A percentile compares a stretch with the other conserved stretches of the same genome.
These are phyloP conservation scores for Raddia guianensis DNA, from an alignment of 176 grass and related monocot species.

Conservation along the genomic window DNA sequence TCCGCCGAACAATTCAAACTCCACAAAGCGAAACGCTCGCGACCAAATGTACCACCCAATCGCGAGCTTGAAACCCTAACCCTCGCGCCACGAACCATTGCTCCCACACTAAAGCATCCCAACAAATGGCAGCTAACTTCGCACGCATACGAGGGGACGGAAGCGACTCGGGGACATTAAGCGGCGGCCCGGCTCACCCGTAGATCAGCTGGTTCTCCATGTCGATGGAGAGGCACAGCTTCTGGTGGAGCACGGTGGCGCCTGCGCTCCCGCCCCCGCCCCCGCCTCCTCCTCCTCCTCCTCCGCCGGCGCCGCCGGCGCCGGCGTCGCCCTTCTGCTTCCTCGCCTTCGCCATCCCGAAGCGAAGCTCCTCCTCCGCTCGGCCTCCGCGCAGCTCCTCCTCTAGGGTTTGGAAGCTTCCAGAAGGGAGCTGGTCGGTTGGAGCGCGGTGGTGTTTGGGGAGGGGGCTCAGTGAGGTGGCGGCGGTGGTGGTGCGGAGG, in stretches of 20 bases:
- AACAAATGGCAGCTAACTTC: slow-evolving; percentile 34
- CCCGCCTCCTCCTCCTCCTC: slow-evolving; percentile 77
- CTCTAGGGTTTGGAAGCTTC: slow-evolving; percentile 54
- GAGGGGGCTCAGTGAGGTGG: slow-evolving; percentile 35
- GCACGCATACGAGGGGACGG: not conserved
- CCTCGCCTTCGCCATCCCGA: slow-evolving; percentile 84
- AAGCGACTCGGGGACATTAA: slow-evolving; percentile 29
- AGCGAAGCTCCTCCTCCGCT: slow-evolving; percentile 22
- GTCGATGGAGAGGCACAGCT: slow-evolving; percentile 95
- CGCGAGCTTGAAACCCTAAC: slow-evolving; percentile 49
- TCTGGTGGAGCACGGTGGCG: slow-evolving; percentile 86
- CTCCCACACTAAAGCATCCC: not conserved
- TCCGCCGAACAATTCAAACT: slow-evolving; percentile 30
- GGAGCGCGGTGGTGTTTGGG: slow-evolving; percentile 9
- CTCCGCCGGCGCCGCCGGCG: slow-evolving; percentile 58
- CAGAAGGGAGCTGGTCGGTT: slow-evolving; percentile 17
- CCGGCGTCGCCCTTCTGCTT: slow-evolving; percentile 79
- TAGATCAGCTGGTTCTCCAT: slow-evolving; percentile 79
- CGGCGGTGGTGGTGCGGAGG: slow-evolving; percentile 26
- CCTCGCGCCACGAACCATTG: not conserved
- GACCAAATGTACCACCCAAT: not conserved
- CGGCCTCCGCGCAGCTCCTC: not conserved
- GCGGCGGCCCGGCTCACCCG: slow-evolving; percentile 64
- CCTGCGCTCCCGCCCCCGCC: slow-evolving; percentile 49
- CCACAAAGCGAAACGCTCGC: slow-evolving; percentile 22